Conservation (phyloP, 2,329 filamentous ascomycete species). For the Ophiostoma australiae region DNA sequence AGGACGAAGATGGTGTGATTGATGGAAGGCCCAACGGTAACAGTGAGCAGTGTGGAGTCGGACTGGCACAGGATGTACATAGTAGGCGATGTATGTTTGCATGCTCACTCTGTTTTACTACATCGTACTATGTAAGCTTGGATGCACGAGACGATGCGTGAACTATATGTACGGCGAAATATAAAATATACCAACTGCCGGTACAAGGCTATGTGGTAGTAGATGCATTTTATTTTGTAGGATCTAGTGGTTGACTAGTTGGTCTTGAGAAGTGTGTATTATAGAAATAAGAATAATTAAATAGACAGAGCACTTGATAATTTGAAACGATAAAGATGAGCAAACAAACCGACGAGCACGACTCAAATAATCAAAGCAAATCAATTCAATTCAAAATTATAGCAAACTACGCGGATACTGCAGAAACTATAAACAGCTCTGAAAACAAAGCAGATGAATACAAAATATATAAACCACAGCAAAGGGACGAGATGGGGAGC, state of each 20-base stretch:
- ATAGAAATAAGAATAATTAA: background rate
- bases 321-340: background rate
- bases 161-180: constrained; percentile 7
- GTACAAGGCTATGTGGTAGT: constrained; percentile 12
- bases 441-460: background rate
- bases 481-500: background rate
- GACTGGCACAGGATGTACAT: background rate
- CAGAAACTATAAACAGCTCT: too few relatives aligned
- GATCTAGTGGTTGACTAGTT: background rate
- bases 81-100: background rate
- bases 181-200: constrained; percentile 12
- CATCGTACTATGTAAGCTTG: background rate
- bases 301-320: background rate
- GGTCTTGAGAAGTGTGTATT: background rate
- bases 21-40: background rate
- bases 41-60: background rate
- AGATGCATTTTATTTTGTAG: background rate
- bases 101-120: too few relatives aligned
- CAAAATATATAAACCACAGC: background rate
- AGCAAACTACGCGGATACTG: too few relatives aligned
- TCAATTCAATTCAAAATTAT: too few relatives aligned
- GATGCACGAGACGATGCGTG: background rate
- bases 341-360: too few relatives aligned
- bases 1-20: background rate
- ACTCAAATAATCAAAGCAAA: too few relatives aligned